Evolutionary conservation across 176 grass and related monocot species (phyloP).

Genomic region (Metroxylon sagu): DNA sequence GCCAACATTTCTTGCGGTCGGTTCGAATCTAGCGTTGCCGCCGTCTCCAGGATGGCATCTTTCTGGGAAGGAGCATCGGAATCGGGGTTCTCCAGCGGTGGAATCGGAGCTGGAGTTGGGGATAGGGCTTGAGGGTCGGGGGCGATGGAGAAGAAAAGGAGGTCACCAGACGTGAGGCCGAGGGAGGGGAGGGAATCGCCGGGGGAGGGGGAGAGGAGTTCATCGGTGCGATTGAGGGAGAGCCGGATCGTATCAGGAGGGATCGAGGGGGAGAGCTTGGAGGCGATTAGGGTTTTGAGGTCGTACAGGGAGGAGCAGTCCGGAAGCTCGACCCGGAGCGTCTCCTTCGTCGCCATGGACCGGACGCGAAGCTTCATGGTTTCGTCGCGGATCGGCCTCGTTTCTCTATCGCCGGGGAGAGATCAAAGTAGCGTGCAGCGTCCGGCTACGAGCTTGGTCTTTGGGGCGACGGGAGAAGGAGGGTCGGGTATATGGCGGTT

Average conservation of each 20-base stretch:
- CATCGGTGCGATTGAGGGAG: slow-evolving; percentile 79
- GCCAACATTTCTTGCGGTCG: background rate
- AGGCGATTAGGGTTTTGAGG: slow-evolving; percentile 50
- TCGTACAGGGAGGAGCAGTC: slow-evolving; percentile 36
- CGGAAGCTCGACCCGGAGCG: slow-evolving; percentile 35
- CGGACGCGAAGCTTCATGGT: no score
- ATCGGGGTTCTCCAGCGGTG: background rate
- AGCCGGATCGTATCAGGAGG: slow-evolving; percentile 63
- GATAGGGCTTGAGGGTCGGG: slow-evolving; percentile 10
- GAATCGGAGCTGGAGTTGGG: slow-evolving; percentile 7
- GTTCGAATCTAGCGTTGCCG: background rate
- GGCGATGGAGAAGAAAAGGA: slow-evolving; percentile 55
- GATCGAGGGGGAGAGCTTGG: slow-evolving; percentile 28
- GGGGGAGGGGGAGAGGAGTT: slow-evolving; percentile 42
- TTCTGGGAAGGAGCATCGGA: no score
- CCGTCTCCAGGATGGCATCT: background rate
- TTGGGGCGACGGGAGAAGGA: no score
- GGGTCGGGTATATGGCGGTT: no score
- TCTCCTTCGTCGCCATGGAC: no score
- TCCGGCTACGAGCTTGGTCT: no score
- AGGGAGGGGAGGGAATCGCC: slow-evolving; percentile 40
- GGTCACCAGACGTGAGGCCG: slow-evolving; percentile 78
- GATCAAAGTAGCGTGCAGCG: no score
- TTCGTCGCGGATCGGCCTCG: no score
- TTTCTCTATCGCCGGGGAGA: no score